Conservation (phyloP, 1,284 basidiomycete species). For the Trichosporon ovoides region DNA sequence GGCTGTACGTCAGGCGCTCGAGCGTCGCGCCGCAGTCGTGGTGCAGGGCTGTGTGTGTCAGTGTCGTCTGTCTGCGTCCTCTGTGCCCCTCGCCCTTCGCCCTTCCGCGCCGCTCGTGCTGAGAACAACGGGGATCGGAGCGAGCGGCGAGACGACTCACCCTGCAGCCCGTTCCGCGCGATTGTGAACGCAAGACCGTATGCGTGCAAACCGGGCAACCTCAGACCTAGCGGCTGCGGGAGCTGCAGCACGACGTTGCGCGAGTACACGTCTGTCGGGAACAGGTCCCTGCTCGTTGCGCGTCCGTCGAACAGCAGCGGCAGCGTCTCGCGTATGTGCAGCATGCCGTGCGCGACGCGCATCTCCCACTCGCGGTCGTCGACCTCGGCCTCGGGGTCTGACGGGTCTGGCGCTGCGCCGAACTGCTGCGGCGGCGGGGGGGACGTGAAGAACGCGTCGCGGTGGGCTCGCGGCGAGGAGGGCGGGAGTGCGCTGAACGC, state of each 20-base stretch:
- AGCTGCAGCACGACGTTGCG: slow-evolving; percentile 39
- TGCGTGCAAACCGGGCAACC: slow-evolving; percentile 39
- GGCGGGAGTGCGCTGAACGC: slow-evolving; percentile 11
- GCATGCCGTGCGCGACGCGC: slow-evolving; percentile 43
- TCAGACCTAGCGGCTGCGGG: slow-evolving; percentile 42
- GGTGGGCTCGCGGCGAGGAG: not conserved
- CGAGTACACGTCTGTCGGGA: slow-evolving; percentile 45
- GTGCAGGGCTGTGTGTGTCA: slow-evolving; percentile 37
- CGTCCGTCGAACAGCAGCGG: slow-evolving; percentile 41
- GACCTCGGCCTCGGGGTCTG: slow-evolving; percentile 37
- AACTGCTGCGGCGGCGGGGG: slow-evolving; percentile 13
- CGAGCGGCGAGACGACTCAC: too few relatives aligned
- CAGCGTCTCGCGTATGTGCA: slow-evolving; percentile 46
- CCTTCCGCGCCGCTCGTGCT: not conserved
- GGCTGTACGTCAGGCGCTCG: slow-evolving; percentile 42
- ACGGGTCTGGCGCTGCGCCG: slow-evolving; percentile 11
- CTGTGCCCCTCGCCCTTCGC: not conserved
- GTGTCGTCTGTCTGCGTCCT: not conserved
- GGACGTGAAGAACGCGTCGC: slow-evolving; percentile 27
- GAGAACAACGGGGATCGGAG: not conserved
- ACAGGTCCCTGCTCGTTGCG: slow-evolving; percentile 27
- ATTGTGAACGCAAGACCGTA: slow-evolving; percentile 44
- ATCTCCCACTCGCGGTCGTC: slow-evolving; percentile 48
- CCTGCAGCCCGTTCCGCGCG: slow-evolving; percentile 47
- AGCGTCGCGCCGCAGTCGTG: slow-evolving; percentile 37